Evolutionary conservation across 371 early-diverging fungal species (phyloP).

Genomic region (Mortierella sp.): DNA sequence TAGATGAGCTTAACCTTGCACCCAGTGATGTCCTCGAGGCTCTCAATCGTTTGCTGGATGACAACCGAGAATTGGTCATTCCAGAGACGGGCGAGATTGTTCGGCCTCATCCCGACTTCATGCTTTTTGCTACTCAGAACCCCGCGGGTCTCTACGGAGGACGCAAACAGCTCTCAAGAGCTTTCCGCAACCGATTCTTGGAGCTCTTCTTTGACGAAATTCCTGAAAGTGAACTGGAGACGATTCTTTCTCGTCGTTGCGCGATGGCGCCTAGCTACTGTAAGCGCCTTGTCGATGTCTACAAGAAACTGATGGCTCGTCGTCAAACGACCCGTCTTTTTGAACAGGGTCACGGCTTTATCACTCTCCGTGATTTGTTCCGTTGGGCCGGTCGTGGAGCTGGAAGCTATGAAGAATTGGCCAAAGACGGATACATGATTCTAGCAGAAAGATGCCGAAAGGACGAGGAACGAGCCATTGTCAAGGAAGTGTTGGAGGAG

Average conservation of each 20-base stretch:
- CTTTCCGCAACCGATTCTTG: constrained; percentile 99
- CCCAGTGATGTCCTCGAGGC: constrained; percentile 99
- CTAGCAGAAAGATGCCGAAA: constrained; percentile 94
- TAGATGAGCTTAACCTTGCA: constrained; percentile 99
- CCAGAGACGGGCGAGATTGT: constrained; percentile 98
- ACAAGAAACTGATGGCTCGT: constrained; percentile 83
- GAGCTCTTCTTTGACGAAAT: constrained; percentile 97
- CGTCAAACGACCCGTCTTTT: constrained; percentile 89
- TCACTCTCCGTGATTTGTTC: constrained; percentile 99
- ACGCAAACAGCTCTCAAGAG: constrained; percentile 98
- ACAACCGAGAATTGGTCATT: constrained; percentile 98
- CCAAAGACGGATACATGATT: constrained; percentile 95
- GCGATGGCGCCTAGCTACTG: constrained; percentile 92
- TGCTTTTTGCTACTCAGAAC: constrained; percentile 99
- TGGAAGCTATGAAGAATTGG: constrained; percentile 81
- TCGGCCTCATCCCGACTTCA: constrained; percentile 96
- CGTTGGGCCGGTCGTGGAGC: constrained; percentile 96
- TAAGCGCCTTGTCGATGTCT: constrained; percentile 88
- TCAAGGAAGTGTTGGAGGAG: constrained; percentile 85
- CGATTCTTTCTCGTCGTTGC: constrained; percentile 88
- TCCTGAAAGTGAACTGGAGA: constrained; percentile 89
- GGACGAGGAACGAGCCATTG: constrained; percentile 85
- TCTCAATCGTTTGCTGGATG: constrained; percentile 98
- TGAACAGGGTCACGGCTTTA: constrained; percentile 92
- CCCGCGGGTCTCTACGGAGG: constrained; percentile 99